Conservation (phyloP, 148 eudicot species). For the Rhododendron molle region DNA sequence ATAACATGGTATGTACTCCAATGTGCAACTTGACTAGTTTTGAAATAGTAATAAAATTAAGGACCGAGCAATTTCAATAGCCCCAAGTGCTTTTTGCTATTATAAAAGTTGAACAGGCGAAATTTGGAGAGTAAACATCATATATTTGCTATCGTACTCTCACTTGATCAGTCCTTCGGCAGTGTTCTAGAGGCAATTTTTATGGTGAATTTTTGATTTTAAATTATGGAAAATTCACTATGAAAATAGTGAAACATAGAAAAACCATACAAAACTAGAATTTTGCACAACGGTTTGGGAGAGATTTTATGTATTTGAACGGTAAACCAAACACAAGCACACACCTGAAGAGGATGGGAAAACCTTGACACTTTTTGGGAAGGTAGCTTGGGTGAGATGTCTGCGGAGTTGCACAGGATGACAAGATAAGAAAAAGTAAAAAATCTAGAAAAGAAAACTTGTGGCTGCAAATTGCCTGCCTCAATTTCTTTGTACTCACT, state of each 20-base stretch:
- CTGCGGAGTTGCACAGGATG: neutral
- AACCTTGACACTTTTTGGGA: neutral
- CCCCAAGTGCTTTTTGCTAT: no score
- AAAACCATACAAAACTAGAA: no score
- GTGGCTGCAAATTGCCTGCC: constrained; percentile 65
- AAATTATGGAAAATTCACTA: neutral
- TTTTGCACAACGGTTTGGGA: no score
- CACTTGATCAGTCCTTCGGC: neutral
- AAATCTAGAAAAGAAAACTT: constrained; percentile 34
- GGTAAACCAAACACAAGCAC: neutral
- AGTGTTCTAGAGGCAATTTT: neutral
- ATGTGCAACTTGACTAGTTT: no score
- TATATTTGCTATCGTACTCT: no score
- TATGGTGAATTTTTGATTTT: neutral
- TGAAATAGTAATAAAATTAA: no score
- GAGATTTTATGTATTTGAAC: no score
- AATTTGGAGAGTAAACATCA: no score
- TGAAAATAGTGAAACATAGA: neutral
- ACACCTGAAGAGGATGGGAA: neutral
- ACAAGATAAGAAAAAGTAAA: neutral
- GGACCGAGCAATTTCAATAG: no score
- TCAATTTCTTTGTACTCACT: constrained; percentile 26
- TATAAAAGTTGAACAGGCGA: no score
- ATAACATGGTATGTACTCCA: no score
- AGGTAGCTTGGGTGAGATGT: neutral